A percentile compares a stretch with the other conserved stretches of the same genome.
Evolutionary conservation across 129 eudicot genomes (phyloP).

Genomic region (Escallonia rubra): DNA sequence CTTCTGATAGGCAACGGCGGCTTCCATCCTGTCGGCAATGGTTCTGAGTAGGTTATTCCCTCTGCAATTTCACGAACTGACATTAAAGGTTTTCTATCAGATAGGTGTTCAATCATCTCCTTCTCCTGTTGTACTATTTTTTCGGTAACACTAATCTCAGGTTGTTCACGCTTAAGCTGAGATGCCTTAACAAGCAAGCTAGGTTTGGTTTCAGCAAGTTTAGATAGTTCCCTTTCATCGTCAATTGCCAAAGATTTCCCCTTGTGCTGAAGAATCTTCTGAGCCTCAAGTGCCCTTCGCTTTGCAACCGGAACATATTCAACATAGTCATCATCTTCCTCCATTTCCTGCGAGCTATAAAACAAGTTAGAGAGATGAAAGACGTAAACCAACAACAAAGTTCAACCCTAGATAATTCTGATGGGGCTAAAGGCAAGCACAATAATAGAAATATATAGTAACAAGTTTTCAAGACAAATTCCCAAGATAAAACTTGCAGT

Average conservation of each 20-base stretch:
- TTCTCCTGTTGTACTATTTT: slow-evolving; percentile 65
- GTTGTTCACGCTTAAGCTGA: slow-evolving; percentile 69
- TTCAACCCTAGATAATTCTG: too few species aligned
- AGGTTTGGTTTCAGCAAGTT: slow-evolving; percentile 52
- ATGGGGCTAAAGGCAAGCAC: too few species aligned
- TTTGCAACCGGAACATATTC: slow-evolving; percentile 75
- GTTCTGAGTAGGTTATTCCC: slow-evolving; percentile 66
- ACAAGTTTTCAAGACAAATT: too few species aligned
- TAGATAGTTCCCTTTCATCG: slow-evolving; percentile 50
- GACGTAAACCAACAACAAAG: background rate
- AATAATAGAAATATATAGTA: too few species aligned
- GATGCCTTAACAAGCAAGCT: slow-evolving; percentile 73
- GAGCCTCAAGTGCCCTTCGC: slow-evolving; percentile 74
- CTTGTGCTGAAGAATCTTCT: slow-evolving; percentile 64
- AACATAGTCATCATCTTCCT: slow-evolving; percentile 54
- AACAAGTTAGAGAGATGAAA: background rate
- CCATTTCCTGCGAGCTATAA: slow-evolving; percentile 34
- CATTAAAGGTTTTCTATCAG: slow-evolving; percentile 57
- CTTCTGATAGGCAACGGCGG: slow-evolving; percentile 57
- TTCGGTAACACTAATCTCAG: slow-evolving; percentile 64
- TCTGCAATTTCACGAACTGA: slow-evolving; percentile 77
- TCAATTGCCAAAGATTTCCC: slow-evolving; percentile 42
- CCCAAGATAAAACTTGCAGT: too few species aligned
- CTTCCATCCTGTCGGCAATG: slow-evolving; percentile 70
- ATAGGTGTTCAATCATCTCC: slow-evolving; percentile 73